Base-by-base conservation (phyloP, 352 stramenopile genomes). In the Phytophthora pinifolia region DNA sequence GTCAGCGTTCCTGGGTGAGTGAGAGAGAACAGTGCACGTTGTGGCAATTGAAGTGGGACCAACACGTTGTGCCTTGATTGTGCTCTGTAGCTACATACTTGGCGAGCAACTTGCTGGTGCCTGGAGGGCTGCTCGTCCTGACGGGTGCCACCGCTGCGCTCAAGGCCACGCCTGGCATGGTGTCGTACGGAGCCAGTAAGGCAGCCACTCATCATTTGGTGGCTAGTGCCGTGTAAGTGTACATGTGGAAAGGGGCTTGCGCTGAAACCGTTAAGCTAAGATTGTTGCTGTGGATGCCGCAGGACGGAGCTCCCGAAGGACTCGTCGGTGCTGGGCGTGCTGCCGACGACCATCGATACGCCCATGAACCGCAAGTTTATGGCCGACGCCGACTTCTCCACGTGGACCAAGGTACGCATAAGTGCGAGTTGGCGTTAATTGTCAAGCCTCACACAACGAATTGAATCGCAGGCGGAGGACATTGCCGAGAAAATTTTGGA, bases 291-390 rank as follows among this genome's bases (percentile, higher is more conserved):
- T 49, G 45, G 49, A 9, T 14, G 5, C 59, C 15, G 31, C 45
- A 92, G 79, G 25, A 70, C 70, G 10, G 72, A 78, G 32, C 69
- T 95, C 2, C 83, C 83, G 6, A 41, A 69, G 8, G 61, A 71
- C 20, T 63, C 79, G 14, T 76, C 79, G 1, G 79, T 79, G 4
- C 44, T 92, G 14, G 84, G 78, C 6, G 71, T 96, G 20, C 67
- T 96, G 0, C 88, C 88, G 4, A 57, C 60, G 25, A 94, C 83
- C 13, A 94, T 96, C 46, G 88, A 96, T 58, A 96, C 87, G 37
- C 83, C 87, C 3, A 93, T 86, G 65, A 96, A 96, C 60, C 85
- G 86, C 54, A 87, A 90, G 70, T 90, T 72, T 56, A 96, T 95
- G 83, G 72, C 67, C 2, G 74, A 93, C 42, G 85, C 86, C 17